Base-by-base conservation (phyloP, 2,329 filamentous ascomycete genomes). In the Pyrenochaeta sp. region DNA sequence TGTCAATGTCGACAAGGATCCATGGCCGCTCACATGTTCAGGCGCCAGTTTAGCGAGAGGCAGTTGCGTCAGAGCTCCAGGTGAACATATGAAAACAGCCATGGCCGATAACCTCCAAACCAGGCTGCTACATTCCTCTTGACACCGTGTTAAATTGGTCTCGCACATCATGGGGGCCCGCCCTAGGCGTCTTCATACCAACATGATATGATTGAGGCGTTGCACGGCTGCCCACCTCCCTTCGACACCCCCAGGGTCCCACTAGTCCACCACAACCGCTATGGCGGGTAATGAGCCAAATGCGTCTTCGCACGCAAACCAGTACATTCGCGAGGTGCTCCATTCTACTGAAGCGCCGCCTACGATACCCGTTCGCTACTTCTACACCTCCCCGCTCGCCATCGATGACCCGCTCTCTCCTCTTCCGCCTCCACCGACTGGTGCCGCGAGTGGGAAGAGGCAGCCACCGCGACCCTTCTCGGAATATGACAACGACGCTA, bases 341-440 rank as follows among this genome's bases (percentile, higher is more conserved):
- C 80, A 82, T 52, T 66, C 68, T 6, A 48, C 64, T 22, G 75
- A 79, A 52, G 65, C 72, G 2, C 74, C 77, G 30, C 66, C 77
- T 22, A 51, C 72, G 3, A 73, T 79, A 30, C 54, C 68, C 47
- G 72, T 75, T 34, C 78, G 77, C 48, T 97, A 92, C 80, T 97
- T 97, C 78, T 97, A 96, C 77, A 86, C 88, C 13, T 95, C 92
- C 10, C 82, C 88, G 12, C 85, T 94, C 49, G 90, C 92, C 30
- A 93, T 97, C 72, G 93, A 97, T 71, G 93, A 97, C 71, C 92
- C 92, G 25, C 84, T 96, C n/a, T 92, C 90, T 9, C 86, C 90
- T 76, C 84, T 79, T 72, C 87, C 76, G 74, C 85, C 72, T 68
- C 84, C 75, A 62, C 82, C 74, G 79, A 89, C 78, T 24, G 76